phyloP scores from a whole-genome alignment of 345 rosid genomes.

The Ceriops tagal region DNA sequence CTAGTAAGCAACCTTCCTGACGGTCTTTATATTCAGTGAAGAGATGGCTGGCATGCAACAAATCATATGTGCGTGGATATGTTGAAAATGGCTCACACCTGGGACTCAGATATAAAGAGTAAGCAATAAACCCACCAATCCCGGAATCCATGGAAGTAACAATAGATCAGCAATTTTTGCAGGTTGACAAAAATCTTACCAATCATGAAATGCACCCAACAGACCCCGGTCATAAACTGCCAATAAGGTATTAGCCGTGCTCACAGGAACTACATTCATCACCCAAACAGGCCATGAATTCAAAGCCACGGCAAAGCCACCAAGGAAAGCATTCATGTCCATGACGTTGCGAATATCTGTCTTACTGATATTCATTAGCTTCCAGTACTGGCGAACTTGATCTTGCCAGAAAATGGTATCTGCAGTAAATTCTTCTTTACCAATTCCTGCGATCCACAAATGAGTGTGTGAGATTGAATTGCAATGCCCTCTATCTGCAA shows the following conservation, averaged over 20 bases:
- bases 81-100: constrained; percentile 98
- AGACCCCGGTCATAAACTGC: constrained; percentile 75
- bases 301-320: constrained; percentile 78
- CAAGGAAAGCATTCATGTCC: constrained; percentile 85
- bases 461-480: not conserved
- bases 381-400: constrained; percentile 67
- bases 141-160: constrained; percentile 5
- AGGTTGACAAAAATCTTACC: constrained; percentile 46
- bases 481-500: no score
- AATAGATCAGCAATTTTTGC: constrained; percentile 5
- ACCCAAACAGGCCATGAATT: constrained; percentile 73
- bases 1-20: constrained; percentile 63
- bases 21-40: constrained; percentile 51
- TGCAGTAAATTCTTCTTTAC: constrained; percentile 48
- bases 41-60: constrained; percentile 70
- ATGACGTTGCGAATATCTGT: constrained; percentile 67
- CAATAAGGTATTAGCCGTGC: constrained; percentile 63
- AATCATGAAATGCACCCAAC: constrained; percentile 77
- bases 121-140: not conserved
- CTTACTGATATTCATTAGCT: constrained; percentile 50
- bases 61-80: constrained; percentile 83
- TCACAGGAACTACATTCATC: constrained; percentile 82
- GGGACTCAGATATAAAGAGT: constrained; percentile 10
- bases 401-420: constrained; percentile 72
- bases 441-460: constrained; percentile 47